Percentiles rank a stretch among this genome's conserved stretches.
phyloP scores from a whole-genome alignment of 202 grass and related monocot species.

The Musa balbisiana region DNA sequence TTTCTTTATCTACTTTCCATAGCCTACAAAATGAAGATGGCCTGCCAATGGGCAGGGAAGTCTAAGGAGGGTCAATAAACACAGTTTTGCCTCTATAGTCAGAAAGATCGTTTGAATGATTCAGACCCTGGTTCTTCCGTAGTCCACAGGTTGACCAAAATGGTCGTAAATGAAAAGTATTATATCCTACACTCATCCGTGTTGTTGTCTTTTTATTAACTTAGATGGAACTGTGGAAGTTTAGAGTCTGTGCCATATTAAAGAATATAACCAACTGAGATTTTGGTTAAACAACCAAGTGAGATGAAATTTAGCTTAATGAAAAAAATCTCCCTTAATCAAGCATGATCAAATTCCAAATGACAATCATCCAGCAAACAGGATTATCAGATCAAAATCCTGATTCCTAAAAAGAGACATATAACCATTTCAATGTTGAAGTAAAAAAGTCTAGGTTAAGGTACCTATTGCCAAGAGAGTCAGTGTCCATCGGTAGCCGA shows the following conservation, averaged over 20 bases:
- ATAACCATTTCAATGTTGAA: not conserved
- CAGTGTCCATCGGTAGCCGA: conserved; percentile 42
- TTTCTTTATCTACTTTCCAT: no score
- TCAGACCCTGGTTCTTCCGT: no score
- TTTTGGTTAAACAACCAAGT: not conserved
- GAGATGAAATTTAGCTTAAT: not conserved
- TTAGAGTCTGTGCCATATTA: not conserved
- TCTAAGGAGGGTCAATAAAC: no score
- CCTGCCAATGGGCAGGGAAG: no score
- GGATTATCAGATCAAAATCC: not conserved
- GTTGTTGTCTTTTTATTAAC: not conserved
- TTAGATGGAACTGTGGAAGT: not conserved
- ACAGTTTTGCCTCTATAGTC: no score
- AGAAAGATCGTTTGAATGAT: no score
- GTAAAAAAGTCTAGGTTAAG: not conserved
- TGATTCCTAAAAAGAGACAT: not conserved
- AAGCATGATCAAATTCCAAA: not conserved
- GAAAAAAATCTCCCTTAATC: not conserved
- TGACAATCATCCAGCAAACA: not conserved
- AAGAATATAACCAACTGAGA: not conserved
- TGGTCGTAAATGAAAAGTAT: not conserved
- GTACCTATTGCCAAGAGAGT: conserved; percentile 45
- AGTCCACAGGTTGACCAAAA: not conserved
- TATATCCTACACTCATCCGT: not conserved
- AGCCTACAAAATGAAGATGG: no score